A percentile compares a stretch with the other conserved stretches of the same genome.
Conservation (phyloP, 768 basidiomycete genomes). For the Ramaria sp. region DNA sequence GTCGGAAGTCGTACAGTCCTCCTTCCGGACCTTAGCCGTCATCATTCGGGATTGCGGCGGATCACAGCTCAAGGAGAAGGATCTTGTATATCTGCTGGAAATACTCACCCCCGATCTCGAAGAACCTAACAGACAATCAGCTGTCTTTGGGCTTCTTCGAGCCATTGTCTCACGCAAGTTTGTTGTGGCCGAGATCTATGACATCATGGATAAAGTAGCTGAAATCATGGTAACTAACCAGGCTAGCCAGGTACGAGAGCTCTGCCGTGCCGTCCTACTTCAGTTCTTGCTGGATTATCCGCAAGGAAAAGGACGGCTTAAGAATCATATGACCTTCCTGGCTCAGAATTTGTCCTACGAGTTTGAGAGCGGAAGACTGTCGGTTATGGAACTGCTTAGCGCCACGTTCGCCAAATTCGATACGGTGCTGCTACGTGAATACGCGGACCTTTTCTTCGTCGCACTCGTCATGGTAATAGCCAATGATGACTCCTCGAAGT, state of each 20-base stretch:
- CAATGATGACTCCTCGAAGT: slow-evolving; percentile 87
- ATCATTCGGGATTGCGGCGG: slow-evolving; percentile 84
- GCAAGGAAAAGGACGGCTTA: slow-evolving; percentile 85
- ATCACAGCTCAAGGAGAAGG: slow-evolving; percentile 79
- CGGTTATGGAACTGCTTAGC: slow-evolving; percentile 88
- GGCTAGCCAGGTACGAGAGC: slow-evolving; percentile 82
- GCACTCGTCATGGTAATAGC: slow-evolving; percentile 87
- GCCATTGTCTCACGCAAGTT: slow-evolving; percentile 87
- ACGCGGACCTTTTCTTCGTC: slow-evolving; percentile 83
- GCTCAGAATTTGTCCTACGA: slow-evolving; percentile 87
- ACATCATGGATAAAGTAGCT: slow-evolving; percentile 88
- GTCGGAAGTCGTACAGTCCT: slow-evolving; percentile 81
- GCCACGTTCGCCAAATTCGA: slow-evolving; percentile 84
- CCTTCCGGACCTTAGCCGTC: slow-evolving; percentile 74
- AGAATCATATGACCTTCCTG: slow-evolving; percentile 81
- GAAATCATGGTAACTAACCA: slow-evolving; percentile 92
- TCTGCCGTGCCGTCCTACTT: slow-evolving; percentile 77
- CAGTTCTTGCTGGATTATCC: slow-evolving; percentile 97
- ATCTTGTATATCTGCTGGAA: slow-evolving; percentile 78
- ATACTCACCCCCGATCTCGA: slow-evolving; percentile 84
- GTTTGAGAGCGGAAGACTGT: slow-evolving; percentile 81
- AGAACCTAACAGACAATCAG: slow-evolving; percentile 73
- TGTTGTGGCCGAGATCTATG: slow-evolving; percentile 93
- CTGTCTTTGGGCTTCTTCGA: slow-evolving; percentile 81
- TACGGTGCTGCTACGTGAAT: slow-evolving; percentile 57